A percentile compares a stretch with the other conserved stretches of the same genome.
phyloP scores from a whole-genome alignment of 129 eudicot genomes.

The Flaveria trinervia region DNA sequence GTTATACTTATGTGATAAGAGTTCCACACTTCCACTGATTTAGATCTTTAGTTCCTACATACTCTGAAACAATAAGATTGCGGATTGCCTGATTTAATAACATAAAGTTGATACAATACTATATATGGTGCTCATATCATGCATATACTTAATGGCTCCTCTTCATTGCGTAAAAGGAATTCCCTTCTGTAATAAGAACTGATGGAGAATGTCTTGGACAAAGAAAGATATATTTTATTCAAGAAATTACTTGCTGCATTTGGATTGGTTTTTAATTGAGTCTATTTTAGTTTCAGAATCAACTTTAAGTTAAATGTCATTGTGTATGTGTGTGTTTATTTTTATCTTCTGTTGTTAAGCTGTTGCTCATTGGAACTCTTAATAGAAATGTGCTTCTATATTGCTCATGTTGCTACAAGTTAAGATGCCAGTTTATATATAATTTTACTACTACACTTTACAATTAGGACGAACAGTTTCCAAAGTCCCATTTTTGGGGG shows the following conservation, averaged over 20 bases:
- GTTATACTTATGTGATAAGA: constrained; percentile 8
- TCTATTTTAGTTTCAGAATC: background rate
- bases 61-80: background rate
- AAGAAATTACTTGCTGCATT: background rate
- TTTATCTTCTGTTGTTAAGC: background rate
- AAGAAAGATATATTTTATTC: background rate
- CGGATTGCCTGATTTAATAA: background rate
- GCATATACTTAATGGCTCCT: constrained; percentile 13
- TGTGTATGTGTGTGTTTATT: constrained; percentile 2
- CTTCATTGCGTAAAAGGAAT: background rate
- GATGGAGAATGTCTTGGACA: background rate
- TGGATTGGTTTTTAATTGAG: background rate
- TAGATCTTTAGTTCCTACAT: constrained; percentile 2
- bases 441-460: background rate
- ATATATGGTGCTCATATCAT: constrained; percentile 10
- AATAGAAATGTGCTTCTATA: constrained; percentile 7
- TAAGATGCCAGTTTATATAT: constrained; percentile 13
- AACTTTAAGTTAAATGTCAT: background rate
- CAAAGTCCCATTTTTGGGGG: background rate
- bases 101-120: constrained; percentile 3
- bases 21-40: background rate
- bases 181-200: background rate
- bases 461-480: background rate
- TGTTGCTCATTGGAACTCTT: constrained; percentile 16
- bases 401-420: background rate